Evolutionary conservation across 2,329 filamentous ascomycete genomes (phyloP).

Genomic region (Colletotrichum karsti): DNA sequence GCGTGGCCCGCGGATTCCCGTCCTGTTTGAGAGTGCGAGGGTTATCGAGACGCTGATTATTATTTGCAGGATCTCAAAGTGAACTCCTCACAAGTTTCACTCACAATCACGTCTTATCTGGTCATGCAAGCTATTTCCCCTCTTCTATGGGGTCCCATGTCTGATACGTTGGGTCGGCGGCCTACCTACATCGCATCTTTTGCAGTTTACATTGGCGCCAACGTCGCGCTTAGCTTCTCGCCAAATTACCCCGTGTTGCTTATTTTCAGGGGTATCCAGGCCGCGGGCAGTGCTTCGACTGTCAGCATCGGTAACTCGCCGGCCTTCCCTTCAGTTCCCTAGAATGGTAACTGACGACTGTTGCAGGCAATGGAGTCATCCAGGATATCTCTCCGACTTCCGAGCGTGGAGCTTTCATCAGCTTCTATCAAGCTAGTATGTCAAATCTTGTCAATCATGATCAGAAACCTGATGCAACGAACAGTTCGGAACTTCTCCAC

Average conservation of each 20-base stretch:
- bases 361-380: conserved; percentile 37
- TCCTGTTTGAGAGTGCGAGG: not conserved
- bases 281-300: conserved; percentile 55
- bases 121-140: conserved; percentile 60
- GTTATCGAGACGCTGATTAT: not conserved
- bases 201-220: conserved; percentile 54
- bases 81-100: conserved; percentile 39
- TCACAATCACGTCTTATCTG: conserved; percentile 57
- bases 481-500: conserved; percentile 38
- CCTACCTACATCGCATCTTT: conserved; percentile 55
- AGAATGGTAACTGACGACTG: not conserved
- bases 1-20: not conserved
- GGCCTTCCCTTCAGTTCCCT: not conserved
- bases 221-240: conserved; percentile 53
- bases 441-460: not conserved
- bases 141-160: conserved; percentile 56
- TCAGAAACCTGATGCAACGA: not conserved
- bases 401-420: conserved; percentile 40
- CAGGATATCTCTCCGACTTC: conserved; percentile 39
- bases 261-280: conserved; percentile 55
- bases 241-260: conserved; percentile 52
- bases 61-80: conserved; percentile 37
- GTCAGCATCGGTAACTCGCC: conserved; percentile 51
- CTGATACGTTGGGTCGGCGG: conserved; percentile 55
- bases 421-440: conserved; percentile 42